Percentiles rank a stretch among this genome's conserved stretches.
Conservation (phyloP, 768 basidiomycete species). For the Kwoniella europaea region DNA sequence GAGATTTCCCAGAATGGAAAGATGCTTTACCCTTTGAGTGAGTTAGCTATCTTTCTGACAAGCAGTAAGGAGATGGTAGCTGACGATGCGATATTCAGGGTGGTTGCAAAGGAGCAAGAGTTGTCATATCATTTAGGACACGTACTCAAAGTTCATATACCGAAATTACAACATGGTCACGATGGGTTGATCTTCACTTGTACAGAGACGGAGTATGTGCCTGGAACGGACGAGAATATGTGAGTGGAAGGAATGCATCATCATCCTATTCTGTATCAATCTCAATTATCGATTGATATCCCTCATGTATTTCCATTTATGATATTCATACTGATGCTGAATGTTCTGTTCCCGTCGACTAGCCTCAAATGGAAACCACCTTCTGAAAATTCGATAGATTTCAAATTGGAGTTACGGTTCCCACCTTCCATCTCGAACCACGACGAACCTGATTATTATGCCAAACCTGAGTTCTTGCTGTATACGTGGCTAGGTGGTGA, state of each 20-base stretch:
- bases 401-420: constrained; percentile 93
- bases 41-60: constrained; percentile 50
- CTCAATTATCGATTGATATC: too few species aligned
- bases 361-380: constrained; percentile 99
- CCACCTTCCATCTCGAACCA: constrained; percentile 68
- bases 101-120: constrained; percentile 84
- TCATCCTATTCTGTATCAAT: too few species aligned
- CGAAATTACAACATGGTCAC: constrained; percentile 83
- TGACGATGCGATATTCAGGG: constrained; percentile 61
- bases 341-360: neutral
- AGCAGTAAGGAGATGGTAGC: neutral
- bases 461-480: constrained; percentile 84
- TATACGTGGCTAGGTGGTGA: constrained; percentile 78
- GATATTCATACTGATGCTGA: neutral
- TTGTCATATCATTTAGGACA: constrained; percentile 85
- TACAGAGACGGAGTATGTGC: constrained; percentile 75
- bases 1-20: constrained; percentile 71
- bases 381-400: constrained; percentile 96
- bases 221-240: constrained; percentile 89
- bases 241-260: constrained; percentile 58
- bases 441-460: constrained; percentile 73
- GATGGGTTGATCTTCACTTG: constrained; percentile 98
- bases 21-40: constrained; percentile 80
- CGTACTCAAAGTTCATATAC: constrained; percentile 82
- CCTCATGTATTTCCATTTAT: constrained; percentile 5